phyloP scores from a whole-genome alignment of 1,284 basidiomycete genomes.

The Phellinidium pouzarii region DNA sequence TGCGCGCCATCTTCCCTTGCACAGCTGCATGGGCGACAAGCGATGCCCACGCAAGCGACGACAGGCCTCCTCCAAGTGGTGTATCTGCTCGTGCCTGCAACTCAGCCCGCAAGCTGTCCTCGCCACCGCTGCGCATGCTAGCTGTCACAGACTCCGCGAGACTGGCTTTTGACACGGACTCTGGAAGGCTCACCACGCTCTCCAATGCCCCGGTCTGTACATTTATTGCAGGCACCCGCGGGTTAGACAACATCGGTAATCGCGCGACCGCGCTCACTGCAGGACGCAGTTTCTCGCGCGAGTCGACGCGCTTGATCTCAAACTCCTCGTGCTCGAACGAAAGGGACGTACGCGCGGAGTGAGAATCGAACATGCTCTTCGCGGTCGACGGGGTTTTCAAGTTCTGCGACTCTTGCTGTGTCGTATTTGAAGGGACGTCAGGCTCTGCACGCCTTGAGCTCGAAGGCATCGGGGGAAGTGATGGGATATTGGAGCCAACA shows the following conservation, averaged over 20 bases:
- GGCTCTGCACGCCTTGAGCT: not conserved
- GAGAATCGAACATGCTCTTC: not conserved
- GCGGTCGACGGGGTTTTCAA: slow-evolving; percentile 11
- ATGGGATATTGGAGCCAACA: not conserved
- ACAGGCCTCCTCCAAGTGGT: slow-evolving; percentile 5
- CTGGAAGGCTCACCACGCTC: slow-evolving; percentile 10
- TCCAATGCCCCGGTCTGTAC: not conserved
- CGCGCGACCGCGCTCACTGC: slow-evolving; percentile 18
- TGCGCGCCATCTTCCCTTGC: not conserved
- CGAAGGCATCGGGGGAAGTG: slow-evolving; percentile 5
- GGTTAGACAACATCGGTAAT: not conserved
- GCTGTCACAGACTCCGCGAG: not conserved
- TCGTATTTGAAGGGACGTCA: not conserved
- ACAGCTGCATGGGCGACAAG: slow-evolving; percentile 15
- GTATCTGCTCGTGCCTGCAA: slow-evolving; percentile 8
- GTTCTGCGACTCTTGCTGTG: not conserved
- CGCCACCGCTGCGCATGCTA: slow-evolving; percentile 1
- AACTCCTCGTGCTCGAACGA: slow-evolving; percentile 14
- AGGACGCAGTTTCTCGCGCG: slow-evolving; percentile 11
- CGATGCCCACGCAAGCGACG: slow-evolving; percentile 18
- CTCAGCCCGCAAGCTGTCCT: slow-evolving; percentile 12
- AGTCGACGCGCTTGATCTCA: slow-evolving; percentile 15
- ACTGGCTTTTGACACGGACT: slow-evolving; percentile 7
- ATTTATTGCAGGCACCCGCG: not conserved
- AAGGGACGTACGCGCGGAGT: slow-evolving; percentile 1